Conservation (phyloP, 202 grass and related monocot genomes). For the Carex arenaria region DNA sequence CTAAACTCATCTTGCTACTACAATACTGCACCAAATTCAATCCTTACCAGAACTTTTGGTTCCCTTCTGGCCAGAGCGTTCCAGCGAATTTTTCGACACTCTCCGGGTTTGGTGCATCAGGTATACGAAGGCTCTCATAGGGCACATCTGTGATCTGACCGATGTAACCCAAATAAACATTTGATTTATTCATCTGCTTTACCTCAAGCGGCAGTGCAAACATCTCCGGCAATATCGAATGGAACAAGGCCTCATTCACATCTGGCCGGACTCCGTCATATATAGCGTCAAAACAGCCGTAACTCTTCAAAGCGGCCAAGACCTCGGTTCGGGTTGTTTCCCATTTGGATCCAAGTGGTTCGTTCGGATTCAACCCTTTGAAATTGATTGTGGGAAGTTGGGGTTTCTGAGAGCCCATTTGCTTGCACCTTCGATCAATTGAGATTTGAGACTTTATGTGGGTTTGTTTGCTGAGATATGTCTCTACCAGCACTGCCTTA, state of each 20-base stretch:
- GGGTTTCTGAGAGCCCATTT: constrained; percentile 18
- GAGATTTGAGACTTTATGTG: constrained; percentile 1
- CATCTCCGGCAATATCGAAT: constrained; percentile 23
- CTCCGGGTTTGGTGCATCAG: constrained; percentile 5
- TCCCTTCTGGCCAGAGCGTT: constrained; percentile 40
- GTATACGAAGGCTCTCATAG: constrained; percentile 43
- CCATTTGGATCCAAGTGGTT: constrained; percentile 19
- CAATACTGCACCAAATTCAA: neutral
- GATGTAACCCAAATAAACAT: constrained; percentile 28
- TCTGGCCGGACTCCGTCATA: constrained; percentile 31
- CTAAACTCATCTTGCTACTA: neutral
- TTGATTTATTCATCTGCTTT: constrained; percentile 30
- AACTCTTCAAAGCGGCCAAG: constrained; percentile 30
- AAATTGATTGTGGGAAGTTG: constrained; percentile 29
- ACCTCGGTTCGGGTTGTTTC: constrained; percentile 19
- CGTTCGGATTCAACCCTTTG: constrained; percentile 12
- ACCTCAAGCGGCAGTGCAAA: constrained; percentile 40
- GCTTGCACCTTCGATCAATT: neutral
- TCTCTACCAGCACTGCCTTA: too few species aligned
- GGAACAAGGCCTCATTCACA: constrained; percentile 33
- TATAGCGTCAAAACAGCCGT: constrained; percentile 37
- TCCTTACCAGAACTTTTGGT: constrained; percentile 30
- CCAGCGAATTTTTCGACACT: constrained; percentile 23
- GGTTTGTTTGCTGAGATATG: neutral
- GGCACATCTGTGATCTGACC: constrained; percentile 18